A percentile compares a stretch with the other conserved stretches of the same genome.
These are phyloP conservation scores for Halenospora varia DNA, from an alignment of 495 filamentous ascomycete species.

Conservation along the genomic window DNA sequence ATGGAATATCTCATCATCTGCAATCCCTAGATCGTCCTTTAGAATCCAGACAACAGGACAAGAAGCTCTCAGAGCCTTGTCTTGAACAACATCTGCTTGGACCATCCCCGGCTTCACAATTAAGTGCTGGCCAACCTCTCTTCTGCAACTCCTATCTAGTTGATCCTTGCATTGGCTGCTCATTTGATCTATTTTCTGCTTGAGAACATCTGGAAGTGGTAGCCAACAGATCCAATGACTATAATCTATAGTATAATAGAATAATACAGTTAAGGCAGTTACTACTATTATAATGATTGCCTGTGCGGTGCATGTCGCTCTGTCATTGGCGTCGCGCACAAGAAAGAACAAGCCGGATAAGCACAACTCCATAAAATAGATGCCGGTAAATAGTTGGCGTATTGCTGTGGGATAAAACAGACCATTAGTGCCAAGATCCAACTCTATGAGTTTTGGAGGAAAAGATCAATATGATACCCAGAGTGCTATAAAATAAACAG, in stretches of 20 bases:
- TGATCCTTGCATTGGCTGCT: background rate
- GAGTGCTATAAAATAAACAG: slow-evolving; percentile 74
- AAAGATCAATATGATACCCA: slow-evolving; percentile 93
- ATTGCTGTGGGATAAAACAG: slow-evolving; percentile 77
- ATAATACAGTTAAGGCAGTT: slow-evolving; percentile 55
- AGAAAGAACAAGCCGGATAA: slow-evolving; percentile 87
- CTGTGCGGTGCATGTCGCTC: slow-evolving; percentile 57
- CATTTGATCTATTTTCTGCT: slow-evolving; percentile 1
- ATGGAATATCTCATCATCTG: slow-evolving; percentile 61
- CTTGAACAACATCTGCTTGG: slow-evolving; percentile 35
- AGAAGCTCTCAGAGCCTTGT: slow-evolving; percentile 65
- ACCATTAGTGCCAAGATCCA: slow-evolving; percentile 78
- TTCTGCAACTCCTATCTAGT: background rate
- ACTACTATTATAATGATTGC: slow-evolving; percentile 68
- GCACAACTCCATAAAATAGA: slow-evolving; percentile 80
- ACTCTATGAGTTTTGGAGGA: slow-evolving; percentile 80
- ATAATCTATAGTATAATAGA: slow-evolving; percentile 36
- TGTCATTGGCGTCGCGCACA: slow-evolving; percentile 45
- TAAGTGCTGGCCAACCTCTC: slow-evolving; percentile 1
- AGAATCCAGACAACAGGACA: slow-evolving; percentile 75
- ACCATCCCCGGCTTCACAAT: background rate
- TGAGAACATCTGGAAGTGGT: background rate
- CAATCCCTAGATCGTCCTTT: slow-evolving; percentile 65
- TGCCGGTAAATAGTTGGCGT: slow-evolving; percentile 82
- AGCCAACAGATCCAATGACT: slow-evolving; percentile 1